These are phyloP conservation scores for Fusarium falciforme DNA, from an alignment of 2,329 filamentous ascomycete species.

Conservation along the genomic window DNA sequence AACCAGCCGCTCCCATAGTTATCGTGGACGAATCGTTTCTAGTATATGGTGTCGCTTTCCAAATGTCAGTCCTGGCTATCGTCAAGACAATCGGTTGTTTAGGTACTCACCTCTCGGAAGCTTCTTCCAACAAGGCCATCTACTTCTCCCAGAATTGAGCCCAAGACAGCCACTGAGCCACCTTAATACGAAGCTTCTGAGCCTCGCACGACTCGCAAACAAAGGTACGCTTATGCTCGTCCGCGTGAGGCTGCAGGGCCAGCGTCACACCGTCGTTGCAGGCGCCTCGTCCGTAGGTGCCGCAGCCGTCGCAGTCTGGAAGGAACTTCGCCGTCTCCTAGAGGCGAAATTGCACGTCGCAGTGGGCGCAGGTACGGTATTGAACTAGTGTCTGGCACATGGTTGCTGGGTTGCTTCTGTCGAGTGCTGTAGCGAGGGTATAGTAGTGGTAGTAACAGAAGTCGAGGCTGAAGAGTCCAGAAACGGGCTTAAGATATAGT, in stretches of 20 bases:
- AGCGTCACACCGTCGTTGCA: slow-evolving; percentile 32
- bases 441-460: background rate
- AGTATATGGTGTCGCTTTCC: background rate
- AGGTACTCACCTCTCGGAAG: background rate
- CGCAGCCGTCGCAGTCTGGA: slow-evolving; percentile 35
- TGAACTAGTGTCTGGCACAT: slow-evolving; percentile 36
- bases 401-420: background rate
- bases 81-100: background rate
- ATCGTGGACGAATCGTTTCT: background rate
- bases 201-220: slow-evolving; percentile 23
- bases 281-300: slow-evolving; percentile 26
- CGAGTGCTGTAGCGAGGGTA: background rate
- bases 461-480: background rate
- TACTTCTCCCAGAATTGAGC: slow-evolving; percentile 16
- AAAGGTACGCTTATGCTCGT: slow-evolving; percentile 22
- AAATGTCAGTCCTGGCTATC: background rate
- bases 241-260: slow-evolving; percentile 19
- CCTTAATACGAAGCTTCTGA: slow-evolving; percentile 13
- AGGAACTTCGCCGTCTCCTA: slow-evolving; percentile 35
- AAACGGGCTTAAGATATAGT: background rate
- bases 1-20: background rate
- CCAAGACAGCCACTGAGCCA: slow-evolving; percentile 17
- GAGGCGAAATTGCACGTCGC: slow-evolving; percentile 24
- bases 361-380: slow-evolving; percentile 34
- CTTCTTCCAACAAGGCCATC: background rate